phyloP scores from a whole-genome alignment of 495 filamentous ascomycete genomes.

The Penicillium longicatenatum region DNA sequence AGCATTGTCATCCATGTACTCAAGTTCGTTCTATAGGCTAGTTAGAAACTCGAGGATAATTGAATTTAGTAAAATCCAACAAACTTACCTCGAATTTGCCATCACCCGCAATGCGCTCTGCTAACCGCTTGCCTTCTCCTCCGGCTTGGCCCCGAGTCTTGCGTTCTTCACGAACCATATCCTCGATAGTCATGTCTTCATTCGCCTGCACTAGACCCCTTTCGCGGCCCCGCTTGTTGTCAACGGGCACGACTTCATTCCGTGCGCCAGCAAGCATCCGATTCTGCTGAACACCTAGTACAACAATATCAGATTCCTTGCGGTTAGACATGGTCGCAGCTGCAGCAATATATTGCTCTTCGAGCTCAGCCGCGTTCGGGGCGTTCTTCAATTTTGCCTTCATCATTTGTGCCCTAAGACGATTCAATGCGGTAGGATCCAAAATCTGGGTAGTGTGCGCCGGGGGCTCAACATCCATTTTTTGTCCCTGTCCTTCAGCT shows the following conservation, averaged over 20 bases:
- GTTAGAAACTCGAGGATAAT: slow-evolving; percentile 30
- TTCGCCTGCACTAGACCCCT: slow-evolving; percentile 82
- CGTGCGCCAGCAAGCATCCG: slow-evolving; percentile 75
- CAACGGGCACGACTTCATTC: slow-evolving; percentile 73
- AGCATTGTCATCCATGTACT: slow-evolving; percentile 98
- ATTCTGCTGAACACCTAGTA: slow-evolving; percentile 85
- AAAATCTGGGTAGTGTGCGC: slow-evolving; percentile 50
- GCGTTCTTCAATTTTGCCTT: slow-evolving; percentile 83
- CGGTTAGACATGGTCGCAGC: slow-evolving; percentile 59
- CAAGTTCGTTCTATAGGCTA: slow-evolving; percentile 69
- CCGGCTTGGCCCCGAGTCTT: slow-evolving; percentile 77
- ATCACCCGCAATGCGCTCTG: slow-evolving; percentile 91
- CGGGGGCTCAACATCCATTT: slow-evolving; percentile 44
- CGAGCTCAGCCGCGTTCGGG: slow-evolving; percentile 73
- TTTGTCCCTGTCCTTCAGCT: slow-evolving; percentile 41
- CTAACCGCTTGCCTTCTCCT: slow-evolving; percentile 78
- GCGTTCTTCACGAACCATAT: slow-evolving; percentile 93
- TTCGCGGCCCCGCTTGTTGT: slow-evolving; percentile 76
- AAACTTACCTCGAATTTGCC: slow-evolving; percentile 73
- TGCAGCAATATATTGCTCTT: slow-evolving; percentile 80
- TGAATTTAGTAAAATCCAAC: neutral
- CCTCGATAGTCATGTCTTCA: slow-evolving; percentile 92
- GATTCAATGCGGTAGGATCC: slow-evolving; percentile 80
- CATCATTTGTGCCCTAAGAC: slow-evolving; percentile 88
- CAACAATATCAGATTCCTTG: slow-evolving; percentile 66